These are phyloP conservation scores for Amaranthus tricolor DNA, from an alignment of 179 eudicot genomes.

Conservation along the genomic window DNA sequence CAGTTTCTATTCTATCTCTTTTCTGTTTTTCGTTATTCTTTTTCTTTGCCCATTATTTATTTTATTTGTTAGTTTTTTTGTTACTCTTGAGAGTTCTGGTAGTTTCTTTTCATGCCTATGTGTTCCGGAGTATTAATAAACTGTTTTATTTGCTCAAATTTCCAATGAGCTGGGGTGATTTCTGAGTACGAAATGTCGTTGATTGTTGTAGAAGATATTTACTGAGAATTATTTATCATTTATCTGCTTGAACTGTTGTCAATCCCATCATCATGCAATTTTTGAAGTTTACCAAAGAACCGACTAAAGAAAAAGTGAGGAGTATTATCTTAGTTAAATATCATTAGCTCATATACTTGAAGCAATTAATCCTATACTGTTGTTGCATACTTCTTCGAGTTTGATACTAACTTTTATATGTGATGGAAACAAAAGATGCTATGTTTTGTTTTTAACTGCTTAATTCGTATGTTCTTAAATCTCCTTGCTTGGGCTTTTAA, in stretches of 20 bases:
- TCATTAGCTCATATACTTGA: neutral
- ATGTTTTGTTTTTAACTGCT: neutral
- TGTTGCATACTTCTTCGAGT: neutral
- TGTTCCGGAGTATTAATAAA: neutral
- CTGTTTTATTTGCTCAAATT: neutral
- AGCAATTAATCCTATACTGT: neutral
- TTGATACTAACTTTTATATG: neutral
- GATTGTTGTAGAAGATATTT: neutral
- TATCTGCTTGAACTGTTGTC: neutral
- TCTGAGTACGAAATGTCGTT: neutral
- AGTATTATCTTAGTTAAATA: neutral
- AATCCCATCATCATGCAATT: neutral
- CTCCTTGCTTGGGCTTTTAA: conserved; percentile 5
- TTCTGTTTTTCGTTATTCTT: neutral
- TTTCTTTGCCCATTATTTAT: neutral
- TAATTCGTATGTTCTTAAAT: neutral
- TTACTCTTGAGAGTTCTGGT: neutral
- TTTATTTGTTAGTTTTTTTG: neutral
- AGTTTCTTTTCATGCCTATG: neutral
- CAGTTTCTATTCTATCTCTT: neutral
- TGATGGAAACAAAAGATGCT: conserved; percentile 8
- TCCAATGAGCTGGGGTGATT: neutral
- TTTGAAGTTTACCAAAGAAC: neutral
- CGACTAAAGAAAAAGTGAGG: neutral
- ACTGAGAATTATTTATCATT: neutral